Conservation (phyloP, 208 protist species). For the Leishmania major region DNA sequence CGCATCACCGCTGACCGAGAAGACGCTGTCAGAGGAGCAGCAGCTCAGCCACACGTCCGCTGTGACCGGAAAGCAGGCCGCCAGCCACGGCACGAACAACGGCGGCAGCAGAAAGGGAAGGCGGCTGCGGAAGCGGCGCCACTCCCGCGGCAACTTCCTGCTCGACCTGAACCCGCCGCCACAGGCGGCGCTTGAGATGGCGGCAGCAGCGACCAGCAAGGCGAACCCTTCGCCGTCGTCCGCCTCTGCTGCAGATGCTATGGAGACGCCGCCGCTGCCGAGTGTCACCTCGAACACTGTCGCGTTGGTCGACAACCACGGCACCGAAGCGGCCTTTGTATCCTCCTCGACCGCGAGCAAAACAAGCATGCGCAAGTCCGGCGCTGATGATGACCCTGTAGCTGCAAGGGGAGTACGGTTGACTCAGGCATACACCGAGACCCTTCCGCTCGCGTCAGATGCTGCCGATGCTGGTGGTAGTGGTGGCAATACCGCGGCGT, state of each 20-base stretch:
- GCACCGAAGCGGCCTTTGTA: not conserved
- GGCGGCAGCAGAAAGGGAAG: not conserved
- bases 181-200: not conserved
- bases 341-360: slow-evolving; percentile 14
- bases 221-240: too few species aligned
- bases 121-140: not conserved
- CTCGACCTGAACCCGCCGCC: slow-evolving; percentile 4
- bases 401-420: not conserved
- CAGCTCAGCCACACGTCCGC: not conserved
- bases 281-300: not conserved
- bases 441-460: not conserved
- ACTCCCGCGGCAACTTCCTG: slow-evolving; percentile 8
- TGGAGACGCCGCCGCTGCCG: not conserved
- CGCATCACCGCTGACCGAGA: not conserved
- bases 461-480: not conserved
- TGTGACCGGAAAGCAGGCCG: not conserved
- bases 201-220: not conserved
- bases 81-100: not conserved
- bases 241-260: not conserved
- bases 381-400: not conserved
- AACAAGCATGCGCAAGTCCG: slow-evolving; percentile 4
- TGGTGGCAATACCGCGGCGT: not conserved
- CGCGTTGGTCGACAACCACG: not conserved
- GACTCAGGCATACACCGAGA: slow-evolving; percentile 5
- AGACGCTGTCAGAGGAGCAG: not conserved